Percentiles rank a stretch among this genome's conserved stretches.
Conservation (phyloP, 176 grass and related monocot genomes). For the Oropetium thomaeum region DNA sequence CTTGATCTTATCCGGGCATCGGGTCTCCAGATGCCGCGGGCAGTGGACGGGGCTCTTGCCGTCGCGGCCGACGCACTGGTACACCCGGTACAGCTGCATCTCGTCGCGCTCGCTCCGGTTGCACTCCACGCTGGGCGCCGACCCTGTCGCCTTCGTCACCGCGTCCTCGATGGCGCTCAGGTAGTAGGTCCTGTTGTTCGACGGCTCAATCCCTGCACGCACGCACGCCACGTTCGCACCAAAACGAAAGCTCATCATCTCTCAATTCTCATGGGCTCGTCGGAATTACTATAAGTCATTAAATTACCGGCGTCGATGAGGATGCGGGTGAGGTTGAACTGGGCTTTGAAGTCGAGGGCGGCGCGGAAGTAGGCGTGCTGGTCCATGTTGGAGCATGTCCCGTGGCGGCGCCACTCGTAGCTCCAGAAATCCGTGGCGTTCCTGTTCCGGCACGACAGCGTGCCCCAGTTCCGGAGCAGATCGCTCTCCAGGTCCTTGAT, state of each 20-base stretch:
- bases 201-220: conserved; percentile 16
- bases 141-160: conserved; percentile 23
- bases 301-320: conserved; percentile 18
- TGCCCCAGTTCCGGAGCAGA: conserved; percentile 39
- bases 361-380: conserved; percentile 42
- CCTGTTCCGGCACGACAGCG: conserved; percentile 37
- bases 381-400: conserved; percentile 39
- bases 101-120: conserved; percentile 32
- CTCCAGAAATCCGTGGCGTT: conserved; percentile 35
- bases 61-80: conserved; percentile 36
- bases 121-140: conserved; percentile 43
- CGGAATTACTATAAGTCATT: too few relatives aligned
- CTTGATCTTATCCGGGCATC: conserved; percentile 26
- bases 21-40: conserved; percentile 2
- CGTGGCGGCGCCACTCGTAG: conserved; percentile 44
- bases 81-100: conserved; percentile 49
- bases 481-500: conserved; percentile 33
- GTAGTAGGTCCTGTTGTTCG: conserved; percentile 20
- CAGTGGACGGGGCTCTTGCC: conserved; percentile 34
- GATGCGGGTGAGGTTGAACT: conserved; percentile 28
- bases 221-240: too few relatives aligned
- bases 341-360: conserved; percentile 7
- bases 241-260: too few relatives aligned
- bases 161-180: conserved; percentile 29
- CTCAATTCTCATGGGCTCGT: too few relatives aligned